Conservation (phyloP, 495 filamentous ascomycete species). For the Xylaria scruposa region DNA sequence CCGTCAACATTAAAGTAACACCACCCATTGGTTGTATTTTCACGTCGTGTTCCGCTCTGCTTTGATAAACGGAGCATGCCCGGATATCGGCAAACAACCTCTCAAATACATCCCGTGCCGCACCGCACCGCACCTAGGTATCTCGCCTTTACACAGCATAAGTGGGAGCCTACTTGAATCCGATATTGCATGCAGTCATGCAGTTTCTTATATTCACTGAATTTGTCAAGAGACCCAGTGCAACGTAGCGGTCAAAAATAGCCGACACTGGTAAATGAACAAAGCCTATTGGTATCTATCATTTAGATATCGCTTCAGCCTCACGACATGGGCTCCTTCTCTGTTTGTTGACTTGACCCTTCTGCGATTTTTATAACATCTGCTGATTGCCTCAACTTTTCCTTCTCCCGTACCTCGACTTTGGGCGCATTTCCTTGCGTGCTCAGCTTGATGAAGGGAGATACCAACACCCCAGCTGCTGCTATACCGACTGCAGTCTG, state of each 20-base stretch:
- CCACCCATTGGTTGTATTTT: background rate
- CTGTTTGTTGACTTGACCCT: conserved; percentile 19
- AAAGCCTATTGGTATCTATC: background rate
- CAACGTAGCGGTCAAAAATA: background rate
- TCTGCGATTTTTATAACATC: conserved; percentile 8
- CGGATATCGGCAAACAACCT: background rate
- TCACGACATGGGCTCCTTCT: conserved; percentile 18
- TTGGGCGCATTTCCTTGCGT: conserved; percentile 49
- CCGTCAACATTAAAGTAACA: background rate
- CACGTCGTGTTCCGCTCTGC: background rate
- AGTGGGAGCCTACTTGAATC: background rate
- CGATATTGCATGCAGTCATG: background rate
- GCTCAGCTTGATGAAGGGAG: conserved; percentile 51
- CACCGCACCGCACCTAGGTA: background rate
- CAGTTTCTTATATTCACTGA: background rate
- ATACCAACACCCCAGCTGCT: conserved; percentile 48
- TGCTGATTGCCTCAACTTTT: conserved; percentile 22
- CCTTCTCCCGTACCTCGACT: conserved; percentile 24
- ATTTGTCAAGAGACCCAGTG: background rate
- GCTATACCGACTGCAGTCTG: conserved; percentile 63
- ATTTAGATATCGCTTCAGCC: background rate
- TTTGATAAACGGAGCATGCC: background rate
- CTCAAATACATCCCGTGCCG: background rate
- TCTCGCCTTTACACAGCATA: background rate
- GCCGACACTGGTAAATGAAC: background rate